Evolutionary conservation across 2,329 filamentous ascomycete genomes (phyloP), one percentile per base, ranked within the genome.

Genomic region (Stylonectria norvegica): DNA sequence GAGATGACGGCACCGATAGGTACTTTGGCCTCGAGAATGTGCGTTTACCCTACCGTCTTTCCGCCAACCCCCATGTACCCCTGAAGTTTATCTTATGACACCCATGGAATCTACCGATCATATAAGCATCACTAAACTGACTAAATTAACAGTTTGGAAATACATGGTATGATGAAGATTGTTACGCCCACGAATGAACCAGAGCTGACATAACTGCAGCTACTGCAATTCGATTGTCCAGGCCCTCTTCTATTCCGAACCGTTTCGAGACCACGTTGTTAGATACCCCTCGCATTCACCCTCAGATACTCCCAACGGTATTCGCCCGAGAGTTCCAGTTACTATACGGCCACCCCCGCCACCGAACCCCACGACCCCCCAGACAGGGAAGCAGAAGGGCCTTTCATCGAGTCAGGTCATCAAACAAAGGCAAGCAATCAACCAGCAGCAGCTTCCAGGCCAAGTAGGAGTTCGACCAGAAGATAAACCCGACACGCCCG

Each of bases 11-110:
- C 38, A 95, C 87, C 62, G 93, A 97, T 71, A 95, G 95, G 71
- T 98, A 95, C 71, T 97, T 94, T 69, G 93, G 93, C 12, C 85
- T 97, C 64, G 93, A 98, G 69, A 98, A 98, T 70, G 91, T 97
- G 75, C 69, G 87, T 73, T 36, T 40, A 20, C 30, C 31, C 31
- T 15, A 14, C 42, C 23, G 32, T 16, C 47, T 38, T 31, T 12
- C 22, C 16, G 23, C 32, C 48, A 45, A 32, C 34, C 40, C 25
- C 36, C 32, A 41, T 15, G 27, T 14, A 36, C n/a, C 30, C 30
- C 34, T 32, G 40, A 35, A 34, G 20, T 38, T 38, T 40, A 37
- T 17, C 28, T 34, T 35, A n/a, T n/a, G n/a, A n/a, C n/a, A n/a
- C 12, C 22, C 7, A 25, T 25, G 22, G 12, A 12, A 25, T 33